These are phyloP conservation scores for Rhodotorula graminis DNA, from an alignment of 768 basidiomycete species.

Conservation along the genomic window DNA sequence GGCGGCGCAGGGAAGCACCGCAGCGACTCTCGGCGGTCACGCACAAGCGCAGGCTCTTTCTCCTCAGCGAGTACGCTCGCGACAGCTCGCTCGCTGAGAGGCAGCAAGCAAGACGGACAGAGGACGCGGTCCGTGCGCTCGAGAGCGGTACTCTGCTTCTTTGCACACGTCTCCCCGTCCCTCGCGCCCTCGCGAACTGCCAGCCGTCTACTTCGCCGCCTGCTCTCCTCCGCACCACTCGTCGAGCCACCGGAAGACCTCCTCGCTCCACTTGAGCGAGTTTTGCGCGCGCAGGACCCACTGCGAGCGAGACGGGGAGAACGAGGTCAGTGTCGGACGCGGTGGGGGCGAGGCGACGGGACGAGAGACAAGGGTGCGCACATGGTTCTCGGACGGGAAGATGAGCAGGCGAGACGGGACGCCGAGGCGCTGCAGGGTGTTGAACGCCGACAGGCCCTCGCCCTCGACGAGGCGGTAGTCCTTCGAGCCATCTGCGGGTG, in stretches of 20 bases:
- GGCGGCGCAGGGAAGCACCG: too few relatives aligned
- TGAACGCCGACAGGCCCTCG: slow-evolving; percentile 40
- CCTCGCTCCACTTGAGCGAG: slow-evolving; percentile 70
- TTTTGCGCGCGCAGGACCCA: slow-evolving; percentile 60
- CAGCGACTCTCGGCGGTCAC: too few relatives aligned
- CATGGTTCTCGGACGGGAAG: slow-evolving; percentile 86
- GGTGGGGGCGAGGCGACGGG: neutral
- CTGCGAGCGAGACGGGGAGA: neutral
- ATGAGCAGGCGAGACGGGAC: slow-evolving; percentile 52
- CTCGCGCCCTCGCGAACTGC: too few relatives aligned
- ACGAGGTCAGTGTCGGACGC: neutral
- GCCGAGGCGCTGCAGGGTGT: slow-evolving; percentile 41
- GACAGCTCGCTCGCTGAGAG: too few relatives aligned
- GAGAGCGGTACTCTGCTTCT: too few relatives aligned
- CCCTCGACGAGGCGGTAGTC: slow-evolving; percentile 39
- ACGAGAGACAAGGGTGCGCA: slow-evolving; percentile 51
- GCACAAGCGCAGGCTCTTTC: too few relatives aligned
- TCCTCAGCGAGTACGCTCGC: too few relatives aligned
- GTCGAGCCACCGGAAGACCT: slow-evolving; percentile 85
- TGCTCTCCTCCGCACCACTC: slow-evolving; percentile 43
- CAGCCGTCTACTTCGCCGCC: neutral
- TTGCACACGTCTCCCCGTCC: neutral
- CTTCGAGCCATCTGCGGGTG: slow-evolving; percentile 33
- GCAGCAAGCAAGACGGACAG: too few relatives aligned
- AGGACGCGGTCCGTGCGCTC: too few relatives aligned